Percentiles rank a stretch among this genome's conserved stretches.
These are phyloP conservation scores for Didymosphaeria variabile DNA, from an alignment of 2,329 filamentous ascomycete species.

Conservation along the genomic window DNA sequence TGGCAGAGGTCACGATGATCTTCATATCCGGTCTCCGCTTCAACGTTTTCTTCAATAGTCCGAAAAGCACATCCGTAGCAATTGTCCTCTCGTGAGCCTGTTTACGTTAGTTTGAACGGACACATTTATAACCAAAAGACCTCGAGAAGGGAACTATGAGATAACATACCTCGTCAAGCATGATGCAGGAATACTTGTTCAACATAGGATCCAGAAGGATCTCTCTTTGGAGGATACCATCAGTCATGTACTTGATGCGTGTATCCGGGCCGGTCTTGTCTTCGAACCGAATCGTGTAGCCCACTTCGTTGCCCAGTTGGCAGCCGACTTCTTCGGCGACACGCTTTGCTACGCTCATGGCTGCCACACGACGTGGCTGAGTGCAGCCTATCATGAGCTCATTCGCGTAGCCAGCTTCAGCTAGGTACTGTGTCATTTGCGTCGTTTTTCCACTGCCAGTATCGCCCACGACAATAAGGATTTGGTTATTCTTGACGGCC, in stretches of 20 bases:
- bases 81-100: slow-evolving; percentile 92
- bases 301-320: slow-evolving; percentile 89
- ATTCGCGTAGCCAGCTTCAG: slow-evolving; percentile 89
- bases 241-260: slow-evolving; percentile 99
- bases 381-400: slow-evolving; percentile 94
- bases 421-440: slow-evolving; percentile 92
- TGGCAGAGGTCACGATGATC: slow-evolving; percentile 99
- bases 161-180: slow-evolving; percentile 77
- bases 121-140: too few relatives aligned
- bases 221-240: slow-evolving; percentile 96
- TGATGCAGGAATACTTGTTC: slow-evolving; percentile 94
- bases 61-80: slow-evolving; percentile 97
- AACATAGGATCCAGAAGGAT: slow-evolving; percentile 96
- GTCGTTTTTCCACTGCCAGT: slow-evolving; percentile 98
- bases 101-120: too few relatives aligned
- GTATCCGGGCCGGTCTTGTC: slow-evolving; percentile 90
- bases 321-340: slow-evolving; percentile 98
- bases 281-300: slow-evolving; percentile 99
- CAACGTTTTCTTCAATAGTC: slow-evolving; percentile 89
- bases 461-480: slow-evolving; percentile 95
- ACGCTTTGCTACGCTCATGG: slow-evolving; percentile 98
- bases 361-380: slow-evolving; percentile 94
- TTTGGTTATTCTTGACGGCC: slow-evolving; percentile 85
- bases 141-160: too few relatives aligned
- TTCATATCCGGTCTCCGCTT: slow-evolving; percentile 86